These are phyloP conservation scores for Tylopilus felleus DNA, from an alignment of 768 basidiomycete genomes.

Conservation along the genomic window DNA sequence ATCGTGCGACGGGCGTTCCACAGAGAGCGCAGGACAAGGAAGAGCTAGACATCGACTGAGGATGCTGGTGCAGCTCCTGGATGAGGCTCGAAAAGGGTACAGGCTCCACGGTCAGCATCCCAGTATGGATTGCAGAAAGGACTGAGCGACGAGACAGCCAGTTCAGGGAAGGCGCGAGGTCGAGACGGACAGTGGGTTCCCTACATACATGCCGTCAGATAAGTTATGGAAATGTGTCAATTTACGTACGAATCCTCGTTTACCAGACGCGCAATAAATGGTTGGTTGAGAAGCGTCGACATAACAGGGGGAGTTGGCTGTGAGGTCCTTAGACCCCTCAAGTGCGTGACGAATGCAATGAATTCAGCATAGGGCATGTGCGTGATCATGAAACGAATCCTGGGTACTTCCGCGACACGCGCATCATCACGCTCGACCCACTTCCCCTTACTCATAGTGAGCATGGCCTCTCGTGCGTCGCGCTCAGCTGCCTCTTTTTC, in stretches of 20 bases:
- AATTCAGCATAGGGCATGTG: slow-evolving; percentile 83
- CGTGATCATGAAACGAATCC: slow-evolving; percentile 52
- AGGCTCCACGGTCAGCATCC: slow-evolving; percentile 87
- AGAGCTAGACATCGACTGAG: slow-evolving; percentile 42
- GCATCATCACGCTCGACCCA: slow-evolving; percentile 46
- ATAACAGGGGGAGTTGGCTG: slow-evolving; percentile 63
- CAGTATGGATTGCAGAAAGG: slow-evolving; percentile 77
- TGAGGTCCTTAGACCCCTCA: slow-evolving; percentile 64
- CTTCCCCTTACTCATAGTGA: slow-evolving; percentile 65
- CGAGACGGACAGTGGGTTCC: slow-evolving; percentile 89
- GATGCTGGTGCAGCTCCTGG: slow-evolving; percentile 46
- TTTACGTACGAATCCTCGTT: slow-evolving; percentile 80
- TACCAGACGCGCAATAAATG: slow-evolving; percentile 73
- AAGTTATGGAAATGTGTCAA: neutral
- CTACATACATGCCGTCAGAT: slow-evolving; percentile 31
- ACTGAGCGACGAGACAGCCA: slow-evolving; percentile 91
- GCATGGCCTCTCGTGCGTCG: slow-evolving; percentile 46
- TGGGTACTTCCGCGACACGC: slow-evolving; percentile 28
- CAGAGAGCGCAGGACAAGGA: slow-evolving; percentile 77
- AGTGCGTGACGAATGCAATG: slow-evolving; percentile 68
- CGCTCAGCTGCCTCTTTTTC: slow-evolving; percentile 64
- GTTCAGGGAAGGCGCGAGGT: slow-evolving; percentile 89
- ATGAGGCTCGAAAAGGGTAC: slow-evolving; percentile 60
- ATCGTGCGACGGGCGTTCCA: slow-evolving; percentile 52
- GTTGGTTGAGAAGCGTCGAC: slow-evolving; percentile 68